Base-by-base conservation (phyloP, 345 rosid genomes). In the Salix arbutifolia region DNA sequence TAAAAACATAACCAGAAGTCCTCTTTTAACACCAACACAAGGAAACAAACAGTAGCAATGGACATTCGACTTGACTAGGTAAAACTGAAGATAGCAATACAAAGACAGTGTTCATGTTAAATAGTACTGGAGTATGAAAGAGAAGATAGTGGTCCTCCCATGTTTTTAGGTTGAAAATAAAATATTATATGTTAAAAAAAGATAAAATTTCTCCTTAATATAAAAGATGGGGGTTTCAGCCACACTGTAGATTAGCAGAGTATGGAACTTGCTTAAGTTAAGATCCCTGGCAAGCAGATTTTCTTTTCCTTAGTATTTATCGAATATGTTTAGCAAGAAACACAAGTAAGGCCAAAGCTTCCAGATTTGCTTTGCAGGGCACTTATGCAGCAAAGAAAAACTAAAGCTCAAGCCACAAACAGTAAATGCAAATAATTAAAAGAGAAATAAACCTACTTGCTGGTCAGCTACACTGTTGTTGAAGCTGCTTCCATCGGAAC, bases 381-480 rank as follows among this genome's bases (percentile, higher is more conserved):
- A 52, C 6, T 21, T 53, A 61, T 28, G 31, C 16, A 52, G 35
- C 18, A 42, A 62, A 69, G 19, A 33, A n/a, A 13, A 79, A 48
- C 31, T 52, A 25, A 46, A 60, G 65, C 67, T 16, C 6, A 2
- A 76, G 28, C 64, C 64, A 23, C 2, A 58, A 52, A 10, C 64
- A 23, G 14, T 0, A 69, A 69, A 13, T 18, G 28, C 25, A 37
- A 5, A 25, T 0, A 42, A 69, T n/a, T 17, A 42, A 21, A 23
- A 40, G 35, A 67, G 18, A 67, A 30, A 67, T 16, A 81, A 84
- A 88, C 94, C 38, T 80, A 94, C 99, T 85, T 94, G 94, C 83
- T 96, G 92, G 80, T 89, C 99, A 74, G 95, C 95, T 46, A 96
- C 98, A 71, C 95, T 94, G 86, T 58, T 88, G 85, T 96, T 96